Evolutionary conservation across 1,284 basidiomycete species (phyloP).

Genomic region (Polyporus tsugae): DNA sequence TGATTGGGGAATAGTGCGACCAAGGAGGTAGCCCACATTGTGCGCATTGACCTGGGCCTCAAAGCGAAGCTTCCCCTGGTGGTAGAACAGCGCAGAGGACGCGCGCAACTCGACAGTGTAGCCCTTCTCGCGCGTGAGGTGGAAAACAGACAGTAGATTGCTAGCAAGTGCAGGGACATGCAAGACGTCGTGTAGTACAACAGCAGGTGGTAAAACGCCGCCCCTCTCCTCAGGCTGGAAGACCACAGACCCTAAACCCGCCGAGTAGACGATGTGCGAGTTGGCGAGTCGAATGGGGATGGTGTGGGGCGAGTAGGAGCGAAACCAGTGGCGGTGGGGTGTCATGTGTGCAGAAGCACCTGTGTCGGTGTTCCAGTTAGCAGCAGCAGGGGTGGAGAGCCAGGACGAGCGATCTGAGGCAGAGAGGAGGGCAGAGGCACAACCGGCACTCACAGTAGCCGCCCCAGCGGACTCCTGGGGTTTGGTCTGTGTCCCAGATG

Average conservation of each 20-base stretch:
- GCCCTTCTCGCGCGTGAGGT: slow-evolving; percentile 13
- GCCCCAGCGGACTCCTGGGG: slow-evolving; percentile 11
- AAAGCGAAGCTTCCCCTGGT: too few relatives aligned
- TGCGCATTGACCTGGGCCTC: too few relatives aligned
- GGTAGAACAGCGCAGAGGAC: slow-evolving; percentile 10
- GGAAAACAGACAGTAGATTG: slow-evolving; percentile 28
- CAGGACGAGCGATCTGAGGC: slow-evolving; percentile 6
- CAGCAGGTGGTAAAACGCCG: slow-evolving; percentile 22
- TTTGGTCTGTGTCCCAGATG: neutral
- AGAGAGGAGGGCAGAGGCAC: slow-evolving; percentile 14
- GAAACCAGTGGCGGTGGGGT: slow-evolving; percentile 27
- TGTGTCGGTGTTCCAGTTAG: slow-evolving; percentile 8
- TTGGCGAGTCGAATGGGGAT: slow-evolving; percentile 8
- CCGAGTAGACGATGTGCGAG: slow-evolving; percentile 5
- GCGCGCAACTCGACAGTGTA: neutral
- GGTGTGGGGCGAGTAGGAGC: slow-evolving; percentile 35
- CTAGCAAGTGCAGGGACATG: slow-evolving; percentile 27
- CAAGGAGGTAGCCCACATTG: too few relatives aligned
- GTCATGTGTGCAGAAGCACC: slow-evolving; percentile 23
- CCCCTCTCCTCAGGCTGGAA: slow-evolving; percentile 38
- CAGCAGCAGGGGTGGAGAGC: slow-evolving; percentile 1
- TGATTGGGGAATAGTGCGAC: too few relatives aligned
- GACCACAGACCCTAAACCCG: slow-evolving; percentile 42
- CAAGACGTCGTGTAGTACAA: slow-evolving; percentile 22
- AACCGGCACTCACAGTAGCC: slow-evolving; percentile 14